Evolutionary conservation across 2,329 filamentous ascomycete genomes (phyloP).

Genomic region (Pleoardoris graminearum): DNA sequence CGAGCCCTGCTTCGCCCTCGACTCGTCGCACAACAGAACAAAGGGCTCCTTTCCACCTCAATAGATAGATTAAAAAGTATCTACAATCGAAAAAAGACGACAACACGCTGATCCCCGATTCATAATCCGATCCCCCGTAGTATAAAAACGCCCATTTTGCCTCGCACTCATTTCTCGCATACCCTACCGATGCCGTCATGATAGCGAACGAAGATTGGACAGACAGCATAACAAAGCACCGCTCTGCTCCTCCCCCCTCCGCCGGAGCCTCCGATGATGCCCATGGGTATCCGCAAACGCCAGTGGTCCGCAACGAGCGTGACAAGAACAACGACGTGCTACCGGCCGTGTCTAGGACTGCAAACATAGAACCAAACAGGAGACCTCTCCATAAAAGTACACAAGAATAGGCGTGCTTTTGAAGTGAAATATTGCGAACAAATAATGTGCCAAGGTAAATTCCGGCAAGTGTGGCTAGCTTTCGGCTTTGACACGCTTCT

Average conservation of each 20-base stretch:
- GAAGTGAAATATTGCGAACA: slow-evolving; percentile 6
- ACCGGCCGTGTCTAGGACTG: neutral
- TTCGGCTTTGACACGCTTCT: slow-evolving; percentile 45
- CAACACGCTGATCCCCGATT: slow-evolving; percentile 5
- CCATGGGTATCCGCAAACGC: slow-evolving; percentile 18
- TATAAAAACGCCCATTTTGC: slow-evolving; percentile 3
- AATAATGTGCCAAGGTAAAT: neutral
- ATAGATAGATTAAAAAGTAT: slow-evolving; percentile 9
- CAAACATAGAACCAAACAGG: slow-evolving; percentile 1
- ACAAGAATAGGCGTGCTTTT: slow-evolving; percentile 11
- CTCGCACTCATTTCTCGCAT: neutral
- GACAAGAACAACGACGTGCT: neutral
- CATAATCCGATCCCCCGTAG: neutral
- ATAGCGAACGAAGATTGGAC: slow-evolving; percentile 4
- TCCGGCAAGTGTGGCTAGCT: neutral
- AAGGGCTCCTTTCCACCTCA: no score
- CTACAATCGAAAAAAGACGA: slow-evolving; percentile 15
- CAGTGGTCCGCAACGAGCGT: slow-evolving; percentile 8
- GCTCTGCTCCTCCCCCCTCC: slow-evolving; percentile 1
- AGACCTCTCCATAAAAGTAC: slow-evolving; percentile 4
- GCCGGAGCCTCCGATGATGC: neutral
- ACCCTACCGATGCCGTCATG: slow-evolving; percentile 3
- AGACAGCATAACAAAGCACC: slow-evolving; percentile 5
- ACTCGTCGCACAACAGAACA: no score
- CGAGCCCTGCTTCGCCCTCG: neutral